A percentile compares a stretch with the other conserved stretches of the same genome.
These are phyloP conservation scores for Ceratocystis variospora DNA, from an alignment of 2,329 filamentous ascomycete species.

Conservation along the genomic window DNA sequence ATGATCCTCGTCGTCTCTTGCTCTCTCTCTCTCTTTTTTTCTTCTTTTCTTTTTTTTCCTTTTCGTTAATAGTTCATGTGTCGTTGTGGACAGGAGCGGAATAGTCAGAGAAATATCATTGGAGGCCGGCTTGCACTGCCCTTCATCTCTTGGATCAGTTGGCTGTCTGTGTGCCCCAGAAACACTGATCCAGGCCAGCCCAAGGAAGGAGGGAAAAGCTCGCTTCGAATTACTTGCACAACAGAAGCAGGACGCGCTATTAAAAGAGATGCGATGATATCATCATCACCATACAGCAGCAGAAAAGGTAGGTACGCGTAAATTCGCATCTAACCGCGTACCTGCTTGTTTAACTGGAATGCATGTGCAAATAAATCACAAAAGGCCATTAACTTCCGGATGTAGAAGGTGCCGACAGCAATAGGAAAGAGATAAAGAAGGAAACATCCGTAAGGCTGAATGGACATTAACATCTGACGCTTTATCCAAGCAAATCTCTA, in stretches of 20 bases:
- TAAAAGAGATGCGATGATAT: not conserved
- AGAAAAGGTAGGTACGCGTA: constrained; percentile 1
- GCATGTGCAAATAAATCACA: not conserved
- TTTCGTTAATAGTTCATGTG: not conserved
- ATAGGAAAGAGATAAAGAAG: not conserved
- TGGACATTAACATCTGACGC: not conserved
- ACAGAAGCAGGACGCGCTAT: not conserved
- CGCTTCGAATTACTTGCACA: not conserved
- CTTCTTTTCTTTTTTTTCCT: too few relatives aligned
- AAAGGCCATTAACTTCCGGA: not conserved
- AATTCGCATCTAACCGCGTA: not conserved
- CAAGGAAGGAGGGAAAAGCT: not conserved
- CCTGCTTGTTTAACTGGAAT: not conserved
- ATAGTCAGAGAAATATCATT: not conserved
- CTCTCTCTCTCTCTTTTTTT: not conserved
- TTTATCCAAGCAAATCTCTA: not conserved
- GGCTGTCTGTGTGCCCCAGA: not conserved
- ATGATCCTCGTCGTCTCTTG: constrained; percentile 1
- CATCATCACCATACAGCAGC: not conserved
- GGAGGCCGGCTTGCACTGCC: not conserved
- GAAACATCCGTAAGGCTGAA: not conserved
- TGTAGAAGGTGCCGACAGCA: not conserved
- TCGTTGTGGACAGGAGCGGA: not conserved
- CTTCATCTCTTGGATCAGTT: not conserved
- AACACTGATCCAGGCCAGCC: not conserved